Conservation (phyloP, 148 eudicot genomes). For the Rhododendron vialii region DNA sequence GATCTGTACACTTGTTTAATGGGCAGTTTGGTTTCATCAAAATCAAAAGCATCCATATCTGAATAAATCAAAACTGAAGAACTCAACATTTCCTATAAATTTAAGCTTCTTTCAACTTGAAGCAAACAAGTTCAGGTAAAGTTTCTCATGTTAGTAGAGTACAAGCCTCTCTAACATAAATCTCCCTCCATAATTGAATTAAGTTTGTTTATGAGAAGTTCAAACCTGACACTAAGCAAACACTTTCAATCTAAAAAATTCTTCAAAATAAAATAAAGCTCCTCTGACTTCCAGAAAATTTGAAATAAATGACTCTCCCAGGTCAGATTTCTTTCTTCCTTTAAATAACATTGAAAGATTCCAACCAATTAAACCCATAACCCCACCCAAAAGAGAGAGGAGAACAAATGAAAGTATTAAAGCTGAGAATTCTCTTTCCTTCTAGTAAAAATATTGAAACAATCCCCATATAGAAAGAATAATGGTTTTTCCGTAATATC, state of each 20-base stretch:
- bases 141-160: background rate
- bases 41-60: background rate
- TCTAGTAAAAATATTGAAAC: background rate
- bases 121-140: background rate
- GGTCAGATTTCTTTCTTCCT: background rate
- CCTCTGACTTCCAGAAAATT: background rate
- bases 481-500: background rate
- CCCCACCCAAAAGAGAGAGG: background rate
- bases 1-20: background rate
- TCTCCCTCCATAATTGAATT: background rate
- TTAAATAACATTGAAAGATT: background rate
- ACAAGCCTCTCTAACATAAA: constrained; percentile 1
- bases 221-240: background rate
- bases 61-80: background rate
- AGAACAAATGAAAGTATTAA: background rate
- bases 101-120: background rate
- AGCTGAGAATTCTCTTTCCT: background rate
- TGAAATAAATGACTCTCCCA: background rate
- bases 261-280: background rate
- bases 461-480: background rate
- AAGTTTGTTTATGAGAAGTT: background rate
- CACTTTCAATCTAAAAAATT: background rate
- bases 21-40: background rate
- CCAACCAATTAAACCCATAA: background rate
- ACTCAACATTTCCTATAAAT: background rate